These are phyloP conservation scores for Elsinoe perseae DNA, from an alignment of 2,329 filamentous ascomycete species.

Conservation along the genomic window DNA sequence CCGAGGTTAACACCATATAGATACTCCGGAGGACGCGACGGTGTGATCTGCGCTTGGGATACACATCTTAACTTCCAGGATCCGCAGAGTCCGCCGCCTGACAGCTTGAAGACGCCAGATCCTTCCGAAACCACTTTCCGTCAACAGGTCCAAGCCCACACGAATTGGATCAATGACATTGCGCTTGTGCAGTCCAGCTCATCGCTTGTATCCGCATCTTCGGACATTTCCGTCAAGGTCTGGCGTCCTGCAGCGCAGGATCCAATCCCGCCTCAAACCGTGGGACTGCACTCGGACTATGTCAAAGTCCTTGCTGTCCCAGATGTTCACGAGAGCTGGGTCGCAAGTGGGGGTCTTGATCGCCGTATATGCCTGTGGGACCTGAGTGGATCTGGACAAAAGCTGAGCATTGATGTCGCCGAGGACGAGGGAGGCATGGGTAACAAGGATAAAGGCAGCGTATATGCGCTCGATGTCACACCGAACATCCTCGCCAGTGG, in stretches of 20 bases:
- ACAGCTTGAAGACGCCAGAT: conserved; percentile 27
- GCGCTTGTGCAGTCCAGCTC: conserved; percentile 68
- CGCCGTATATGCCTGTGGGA: conserved; percentile 92
- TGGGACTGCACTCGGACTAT: conserved; percentile 91
- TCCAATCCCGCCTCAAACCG: conserved; percentile 61
- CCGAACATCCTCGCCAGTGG: conserved; percentile 80
- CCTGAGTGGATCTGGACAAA: conserved; percentile 76
- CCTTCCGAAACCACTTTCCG: conserved; percentile 46
- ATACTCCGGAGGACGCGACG: conserved; percentile 92
- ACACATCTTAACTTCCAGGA: conserved; percentile 60
- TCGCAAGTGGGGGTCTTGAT: conserved; percentile 88
- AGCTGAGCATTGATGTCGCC: conserved; percentile 73
- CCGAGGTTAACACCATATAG: conserved; percentile 44
- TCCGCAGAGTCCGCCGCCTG: conserved; percentile 27
- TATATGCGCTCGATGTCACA: conserved; percentile 80
- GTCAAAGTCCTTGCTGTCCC: conserved; percentile 89
- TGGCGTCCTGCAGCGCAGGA: conserved; percentile 70
- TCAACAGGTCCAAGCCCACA: conserved; percentile 70
- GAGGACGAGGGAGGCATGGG: conserved; percentile 70
- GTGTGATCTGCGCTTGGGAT: conserved; percentile 93
- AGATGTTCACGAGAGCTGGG: conserved; percentile 64
- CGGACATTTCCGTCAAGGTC: conserved; percentile 86
- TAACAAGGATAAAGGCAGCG: conserved; percentile 76
- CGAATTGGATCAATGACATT: conserved; percentile 94
- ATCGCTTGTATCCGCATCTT: conserved; percentile 79